A percentile compares a stretch with the other conserved stretches of the same genome.
phyloP scores from a whole-genome alignment of 176 grass and related monocot species.

The Juncus effusus region DNA sequence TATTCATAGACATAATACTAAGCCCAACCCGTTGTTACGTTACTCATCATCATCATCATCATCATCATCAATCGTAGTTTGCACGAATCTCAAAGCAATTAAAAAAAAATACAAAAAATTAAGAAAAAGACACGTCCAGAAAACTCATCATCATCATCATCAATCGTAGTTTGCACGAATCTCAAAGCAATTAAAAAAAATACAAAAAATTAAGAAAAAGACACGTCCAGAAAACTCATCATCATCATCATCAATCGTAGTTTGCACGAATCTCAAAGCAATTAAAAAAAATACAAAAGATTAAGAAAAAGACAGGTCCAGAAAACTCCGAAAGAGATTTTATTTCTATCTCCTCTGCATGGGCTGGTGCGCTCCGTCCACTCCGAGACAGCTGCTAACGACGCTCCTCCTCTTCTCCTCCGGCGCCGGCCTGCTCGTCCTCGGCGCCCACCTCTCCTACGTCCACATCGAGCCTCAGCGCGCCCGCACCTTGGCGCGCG shows the following conservation, averaged over 20 bases:
- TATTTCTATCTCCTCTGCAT: conserved; percentile 16
- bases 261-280: too few relatives aligned
- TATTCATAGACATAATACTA: too few relatives aligned
- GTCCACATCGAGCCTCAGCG: conserved; percentile 51
- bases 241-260: too few relatives aligned
- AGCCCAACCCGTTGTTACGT: too few relatives aligned
- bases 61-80: too few relatives aligned
- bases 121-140: not conserved
- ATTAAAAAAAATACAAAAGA: too few relatives aligned
- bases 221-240: not conserved
- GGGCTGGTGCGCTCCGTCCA: conserved; percentile 65
- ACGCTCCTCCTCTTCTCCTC: conserved; percentile 42
- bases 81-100: too few relatives aligned
- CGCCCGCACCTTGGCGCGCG: conserved; percentile 66
- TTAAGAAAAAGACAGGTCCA: not conserved
- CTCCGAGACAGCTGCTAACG: conserved; percentile 52
- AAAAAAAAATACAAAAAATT: too few relatives aligned
- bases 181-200: too few relatives aligned
- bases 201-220: too few relatives aligned
- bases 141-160: not conserved
- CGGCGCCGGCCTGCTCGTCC: conserved; percentile 43
- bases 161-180: too few relatives aligned
- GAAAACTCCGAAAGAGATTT: conserved; percentile 1
- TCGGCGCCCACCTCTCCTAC: conserved; percentile 52
- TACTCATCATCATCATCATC: too few relatives aligned